Percentiles rank a stretch among this genome's conserved stretches.
Evolutionary conservation across 2,329 filamentous ascomycete genomes (phyloP).

Genomic region (Diaporthe capsici): DNA sequence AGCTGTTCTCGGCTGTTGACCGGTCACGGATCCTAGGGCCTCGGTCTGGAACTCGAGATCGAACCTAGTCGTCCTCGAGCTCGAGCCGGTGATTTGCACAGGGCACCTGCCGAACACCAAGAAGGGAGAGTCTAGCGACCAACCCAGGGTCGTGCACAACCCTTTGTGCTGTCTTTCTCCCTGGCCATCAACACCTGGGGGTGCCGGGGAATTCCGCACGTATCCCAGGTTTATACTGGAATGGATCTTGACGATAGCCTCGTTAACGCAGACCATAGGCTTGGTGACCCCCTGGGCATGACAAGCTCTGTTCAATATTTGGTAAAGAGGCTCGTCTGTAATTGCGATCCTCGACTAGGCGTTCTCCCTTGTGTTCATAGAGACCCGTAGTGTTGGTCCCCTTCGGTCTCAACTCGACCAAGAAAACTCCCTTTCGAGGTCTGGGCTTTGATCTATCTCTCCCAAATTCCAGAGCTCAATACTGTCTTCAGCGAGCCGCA

Average conservation of each 20-base stretch:
- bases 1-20: conserved; percentile 22
- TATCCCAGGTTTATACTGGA: conserved; percentile 17
- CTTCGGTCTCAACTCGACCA: not conserved
- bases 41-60: conserved; percentile 22
- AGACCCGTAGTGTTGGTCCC: not conserved
- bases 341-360: conserved; percentile 18
- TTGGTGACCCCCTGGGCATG: not conserved
- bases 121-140: conserved; percentile 7
- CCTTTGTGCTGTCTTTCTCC: not conserved
- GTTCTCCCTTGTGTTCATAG: conserved; percentile 4
- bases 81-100: conserved; percentile 8
- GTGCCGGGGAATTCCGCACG: conserved; percentile 3
- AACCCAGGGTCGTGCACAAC: not conserved
- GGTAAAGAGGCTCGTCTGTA: not conserved
- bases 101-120: conserved; percentile 6
- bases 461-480: conserved; percentile 3
- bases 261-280: not conserved
- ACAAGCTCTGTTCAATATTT: not conserved
- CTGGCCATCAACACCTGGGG: not conserved
- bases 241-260: conserved; percentile 26
- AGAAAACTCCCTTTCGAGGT: conserved; percentile 14
- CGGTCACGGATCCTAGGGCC: conserved; percentile 14
- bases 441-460: conserved; percentile 2
- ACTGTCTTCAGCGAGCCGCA: not conserved
- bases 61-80: not conserved